These are phyloP conservation scores for Helianthus tuberosus DNA, from an alignment of 129 eudicot species.

Conservation along the genomic window DNA sequence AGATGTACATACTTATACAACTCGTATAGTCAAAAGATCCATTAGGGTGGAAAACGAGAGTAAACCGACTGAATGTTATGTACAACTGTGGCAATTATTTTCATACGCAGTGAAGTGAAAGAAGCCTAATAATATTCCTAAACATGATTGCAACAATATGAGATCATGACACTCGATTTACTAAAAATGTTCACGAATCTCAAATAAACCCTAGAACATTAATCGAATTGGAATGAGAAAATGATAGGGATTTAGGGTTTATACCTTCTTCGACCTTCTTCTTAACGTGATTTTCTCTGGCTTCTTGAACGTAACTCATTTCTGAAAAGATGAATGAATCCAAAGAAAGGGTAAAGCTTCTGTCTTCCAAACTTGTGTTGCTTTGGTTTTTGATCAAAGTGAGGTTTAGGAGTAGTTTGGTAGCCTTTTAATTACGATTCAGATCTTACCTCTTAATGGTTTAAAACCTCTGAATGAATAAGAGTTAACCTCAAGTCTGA, in stretches of 20 bases:
- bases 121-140: conserved; percentile 11
- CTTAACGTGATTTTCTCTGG: conserved; percentile 93
- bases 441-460: too few relatives aligned
- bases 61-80: neutral
- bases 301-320: conserved; percentile 82
- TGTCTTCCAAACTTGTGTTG: neutral
- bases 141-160: neutral
- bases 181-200: neutral
- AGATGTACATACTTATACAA: too few relatives aligned
- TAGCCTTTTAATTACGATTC: too few relatives aligned
- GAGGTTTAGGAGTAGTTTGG: too few relatives aligned
- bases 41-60: neutral
- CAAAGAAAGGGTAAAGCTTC: neutral
- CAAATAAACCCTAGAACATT: neutral
- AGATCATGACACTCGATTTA: neutral
- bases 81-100: neutral
- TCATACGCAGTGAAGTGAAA: neutral
- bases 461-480: too few relatives aligned
- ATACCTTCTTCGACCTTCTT: conserved; percentile 98
- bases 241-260: conserved; percentile 28
- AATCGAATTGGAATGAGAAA: conserved; percentile 2
- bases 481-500: too few relatives aligned
- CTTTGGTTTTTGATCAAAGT: conserved; percentile 7
- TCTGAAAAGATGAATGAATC: neutral
- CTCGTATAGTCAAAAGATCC: too few relatives aligned